These are phyloP conservation scores for Lasiodiplodia theobromae DNA, from an alignment of 2,329 filamentous ascomycete genomes.

Conservation along the genomic window DNA sequence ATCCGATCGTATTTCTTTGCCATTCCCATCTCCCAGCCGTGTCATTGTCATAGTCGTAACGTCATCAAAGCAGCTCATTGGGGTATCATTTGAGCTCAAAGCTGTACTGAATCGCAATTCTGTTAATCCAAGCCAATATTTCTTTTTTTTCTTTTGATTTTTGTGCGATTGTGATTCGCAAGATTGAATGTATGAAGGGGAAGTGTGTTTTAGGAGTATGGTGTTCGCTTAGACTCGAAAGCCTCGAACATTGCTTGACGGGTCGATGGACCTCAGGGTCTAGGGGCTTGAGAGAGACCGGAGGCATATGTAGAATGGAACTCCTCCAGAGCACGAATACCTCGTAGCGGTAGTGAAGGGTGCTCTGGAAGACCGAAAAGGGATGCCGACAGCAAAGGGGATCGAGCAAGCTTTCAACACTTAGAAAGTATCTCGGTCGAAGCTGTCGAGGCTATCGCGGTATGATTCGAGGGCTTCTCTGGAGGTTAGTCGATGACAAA, in stretches of 20 bases:
- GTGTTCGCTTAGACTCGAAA: not conserved
- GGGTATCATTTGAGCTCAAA: slow-evolving; percentile 25
- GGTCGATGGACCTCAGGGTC: not conserved
- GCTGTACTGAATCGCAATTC: slow-evolving; percentile 13
- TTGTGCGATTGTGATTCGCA: not conserved
- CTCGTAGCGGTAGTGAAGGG: slow-evolving; percentile 2
- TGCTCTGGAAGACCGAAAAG: not conserved
- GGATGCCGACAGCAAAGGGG: not conserved
- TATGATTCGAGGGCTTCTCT: slow-evolving; percentile 34
- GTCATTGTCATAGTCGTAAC: slow-evolving; percentile 24
- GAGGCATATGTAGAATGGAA: not conserved
- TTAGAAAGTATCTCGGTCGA: slow-evolving; percentile 48
- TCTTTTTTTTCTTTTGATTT: not conserved
- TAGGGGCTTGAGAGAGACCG: not conserved
- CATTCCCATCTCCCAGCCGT: slow-evolving; percentile 9
- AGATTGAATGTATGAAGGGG: not conserved
- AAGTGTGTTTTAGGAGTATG: too few relatives aligned
- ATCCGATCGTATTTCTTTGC: not conserved
- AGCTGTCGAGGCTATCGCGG: slow-evolving; percentile 42
- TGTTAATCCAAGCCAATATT: not conserved
- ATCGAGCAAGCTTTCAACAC: not conserved
- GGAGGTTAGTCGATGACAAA: slow-evolving; percentile 10
- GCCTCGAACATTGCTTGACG: slow-evolving; percentile 1
- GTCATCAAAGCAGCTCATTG: slow-evolving; percentile 25
- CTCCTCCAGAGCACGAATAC: not conserved